Evolutionary conservation across 139 green algal genomes (phyloP), one percentile per base, ranked within the genome.

Genomic region (Chlorella sp.): DNA sequence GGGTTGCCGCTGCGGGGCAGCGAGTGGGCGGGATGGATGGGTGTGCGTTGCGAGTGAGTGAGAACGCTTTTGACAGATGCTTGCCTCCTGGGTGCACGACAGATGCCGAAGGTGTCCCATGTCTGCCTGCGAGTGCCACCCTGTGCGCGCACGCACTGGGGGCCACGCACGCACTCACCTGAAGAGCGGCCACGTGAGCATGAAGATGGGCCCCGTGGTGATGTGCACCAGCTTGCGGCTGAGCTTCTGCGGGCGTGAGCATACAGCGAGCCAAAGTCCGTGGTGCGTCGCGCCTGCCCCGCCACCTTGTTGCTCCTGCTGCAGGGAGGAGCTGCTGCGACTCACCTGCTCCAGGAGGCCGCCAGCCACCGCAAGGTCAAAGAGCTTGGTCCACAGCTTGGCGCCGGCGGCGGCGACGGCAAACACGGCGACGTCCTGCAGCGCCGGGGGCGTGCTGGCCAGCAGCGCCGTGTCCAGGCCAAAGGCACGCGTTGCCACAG

Each of bases 171-270:
- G n/a, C n/a, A n/a, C 59, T 64, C 35, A 94, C 87, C 90, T 95
- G 85, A 96, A 98, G 1, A 97, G 74, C 26, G 87, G 82, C 93
- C 93, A 98, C 29, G 75, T 91, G 22, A 95, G 66, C 24, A 94
- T 36, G 66, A 95, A 96, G 4, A 96, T 71, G 0, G 94, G 93
- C 0, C 93, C 94, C 2, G 91, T 84, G 1, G 90, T 91, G 29
- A 89, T 94, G 84, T 98, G 94, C 42, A 98, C 91, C 69, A 97
- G 78, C 82, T 98, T 98, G 33, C 94, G 85, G 67, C 83, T 93
- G 31, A 97, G 75, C 31, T 95, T 97, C 87, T 94, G 83, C 72
- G 49, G 5, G n/a, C n/a, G n/a, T n/a, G n/a, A n/a, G n/a, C n/a
- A n/a, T n/a, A n/a, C n/a, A n/a, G n/a, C n/a, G n/a, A n/a, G n/a